phyloP scores from a whole-genome alignment of 2,329 filamentous ascomycete genomes.

The Lachnellula willkommii region DNA sequence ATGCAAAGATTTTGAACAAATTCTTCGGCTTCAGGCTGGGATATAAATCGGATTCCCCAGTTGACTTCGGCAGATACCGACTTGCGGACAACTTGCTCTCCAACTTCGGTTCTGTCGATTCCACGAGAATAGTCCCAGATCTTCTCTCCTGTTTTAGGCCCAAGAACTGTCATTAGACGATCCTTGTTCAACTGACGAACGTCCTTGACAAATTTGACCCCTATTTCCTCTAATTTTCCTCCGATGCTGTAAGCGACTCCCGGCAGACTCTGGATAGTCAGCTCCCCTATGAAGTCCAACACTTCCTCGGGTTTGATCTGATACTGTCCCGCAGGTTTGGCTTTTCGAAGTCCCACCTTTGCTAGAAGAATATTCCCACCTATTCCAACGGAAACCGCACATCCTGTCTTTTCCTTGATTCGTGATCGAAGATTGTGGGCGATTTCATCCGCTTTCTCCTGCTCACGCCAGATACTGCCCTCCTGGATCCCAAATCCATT shows the following conservation, averaged over 20 bases:
- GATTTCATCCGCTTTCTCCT: constrained; percentile 70
- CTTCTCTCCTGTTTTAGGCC: constrained; percentile 88
- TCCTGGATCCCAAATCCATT: constrained; percentile 61
- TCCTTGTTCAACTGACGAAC: constrained; percentile 74
- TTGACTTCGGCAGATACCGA: constrained; percentile 97
- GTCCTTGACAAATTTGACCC: constrained; percentile 76
- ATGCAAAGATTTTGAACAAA: constrained; percentile 81
- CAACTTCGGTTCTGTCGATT: constrained; percentile 80
- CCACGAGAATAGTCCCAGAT: constrained; percentile 87
- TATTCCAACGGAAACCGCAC: constrained; percentile 87
- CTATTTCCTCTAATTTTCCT: constrained; percentile 81
- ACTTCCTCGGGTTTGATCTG: constrained; percentile 80
- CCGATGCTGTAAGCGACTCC: constrained; percentile 90
- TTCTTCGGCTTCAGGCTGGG: constrained; percentile 85
- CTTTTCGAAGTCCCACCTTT: constrained; percentile 82
- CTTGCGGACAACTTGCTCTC: constrained; percentile 78
- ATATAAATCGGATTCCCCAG: constrained; percentile 95
- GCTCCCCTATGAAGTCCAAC: constrained; percentile 67
- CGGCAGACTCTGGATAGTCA: constrained; percentile 76
- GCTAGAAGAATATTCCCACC: constrained; percentile 86
- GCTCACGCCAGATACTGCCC: constrained; percentile 68
- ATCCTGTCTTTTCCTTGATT: constrained; percentile 71
- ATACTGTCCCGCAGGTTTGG: constrained; percentile 90
- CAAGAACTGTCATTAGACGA: constrained; percentile 64
- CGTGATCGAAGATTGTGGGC: constrained; percentile 60